Percentiles rank a stretch among this genome's conserved stretches.
phyloP scores from a whole-genome alignment of 2,329 filamentous ascomycete species.

The Ambrosiella beaveri region DNA sequence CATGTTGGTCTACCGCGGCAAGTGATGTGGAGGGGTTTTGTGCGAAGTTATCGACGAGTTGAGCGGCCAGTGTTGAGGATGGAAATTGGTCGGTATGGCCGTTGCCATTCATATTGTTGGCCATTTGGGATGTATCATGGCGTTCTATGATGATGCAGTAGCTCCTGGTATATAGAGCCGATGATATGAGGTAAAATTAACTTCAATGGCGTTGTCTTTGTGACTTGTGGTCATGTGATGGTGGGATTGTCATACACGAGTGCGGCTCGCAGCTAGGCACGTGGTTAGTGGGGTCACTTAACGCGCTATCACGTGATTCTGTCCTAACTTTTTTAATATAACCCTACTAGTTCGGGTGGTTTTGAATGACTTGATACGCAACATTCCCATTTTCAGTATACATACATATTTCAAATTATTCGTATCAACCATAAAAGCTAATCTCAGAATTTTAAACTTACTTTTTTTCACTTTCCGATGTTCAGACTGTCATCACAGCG shows the following conservation, averaged over 20 bases:
- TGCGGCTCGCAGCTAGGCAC: neutral
- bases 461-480: too few relatives aligned
- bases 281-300: neutral
- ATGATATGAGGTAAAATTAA: neutral
- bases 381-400: too few relatives aligned
- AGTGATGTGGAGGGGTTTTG: neutral
- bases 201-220: neutral
- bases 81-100: slow-evolving; percentile 23
- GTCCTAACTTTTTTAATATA: neutral
- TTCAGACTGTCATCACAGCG: too few relatives aligned
- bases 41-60: slow-evolving; percentile 47
- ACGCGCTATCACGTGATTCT: slow-evolving; percentile 4
- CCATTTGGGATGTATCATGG: neutral
- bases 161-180: neutral
- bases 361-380: too few relatives aligned
- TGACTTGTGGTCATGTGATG: neutral
- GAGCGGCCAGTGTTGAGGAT: slow-evolving; percentile 72
- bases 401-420: too few relatives aligned
- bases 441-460: too few relatives aligned
- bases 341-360: neutral
- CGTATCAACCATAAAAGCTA: too few relatives aligned
- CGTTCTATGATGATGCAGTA: neutral
- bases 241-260: neutral
- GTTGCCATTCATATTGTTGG: neutral
- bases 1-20: neutral